A percentile compares a stretch with the other conserved stretches of the same genome.
Conservation (phyloP, 768 basidiomycete species). For the Hypholoma fasciculare region DNA sequence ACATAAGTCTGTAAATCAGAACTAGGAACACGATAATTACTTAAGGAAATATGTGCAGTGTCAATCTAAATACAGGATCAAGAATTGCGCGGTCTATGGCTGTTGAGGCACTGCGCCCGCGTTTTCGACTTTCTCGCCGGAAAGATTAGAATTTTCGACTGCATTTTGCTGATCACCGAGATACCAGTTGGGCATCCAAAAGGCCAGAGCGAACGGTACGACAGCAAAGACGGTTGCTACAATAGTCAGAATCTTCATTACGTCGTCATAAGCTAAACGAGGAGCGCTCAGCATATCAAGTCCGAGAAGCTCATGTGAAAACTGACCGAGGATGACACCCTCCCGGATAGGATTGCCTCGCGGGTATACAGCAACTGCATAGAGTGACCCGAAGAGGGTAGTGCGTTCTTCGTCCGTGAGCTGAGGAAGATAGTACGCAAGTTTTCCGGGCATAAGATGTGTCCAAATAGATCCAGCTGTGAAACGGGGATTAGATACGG, state of each 20-base stretch:
- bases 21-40: no score
- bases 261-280: slow-evolving; percentile 49
- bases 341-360: slow-evolving; percentile 59
- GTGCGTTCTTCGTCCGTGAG: slow-evolving; percentile 41
- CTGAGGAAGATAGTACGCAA: slow-evolving; percentile 55
- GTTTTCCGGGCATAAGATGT: slow-evolving; percentile 61
- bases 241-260: slow-evolving; percentile 57
- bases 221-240: slow-evolving; percentile 53
- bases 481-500: not conserved
- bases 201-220: slow-evolving; percentile 56
- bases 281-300: not conserved
- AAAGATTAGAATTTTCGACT: slow-evolving; percentile 45
- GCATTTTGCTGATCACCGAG: slow-evolving; percentile 75
- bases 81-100: no score
- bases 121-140: slow-evolving; percentile 18
- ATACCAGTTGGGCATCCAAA: slow-evolving; percentile 65
- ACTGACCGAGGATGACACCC: slow-evolving; percentile 58
- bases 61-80: no score
- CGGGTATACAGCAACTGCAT: slow-evolving; percentile 45
- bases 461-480: slow-evolving; percentile 68
- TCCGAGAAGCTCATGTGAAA: slow-evolving; percentile 9
- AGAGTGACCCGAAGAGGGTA: slow-evolving; percentile 57
- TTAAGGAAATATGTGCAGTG: no score
- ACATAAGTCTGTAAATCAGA: no score
- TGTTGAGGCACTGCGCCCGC: no score